Percentiles rank a stretch among this genome's conserved stretches.
Evolutionary conservation across 805 yeast species (phyloP).

Genomic region (Schwanniomyces occidentalis): DNA sequence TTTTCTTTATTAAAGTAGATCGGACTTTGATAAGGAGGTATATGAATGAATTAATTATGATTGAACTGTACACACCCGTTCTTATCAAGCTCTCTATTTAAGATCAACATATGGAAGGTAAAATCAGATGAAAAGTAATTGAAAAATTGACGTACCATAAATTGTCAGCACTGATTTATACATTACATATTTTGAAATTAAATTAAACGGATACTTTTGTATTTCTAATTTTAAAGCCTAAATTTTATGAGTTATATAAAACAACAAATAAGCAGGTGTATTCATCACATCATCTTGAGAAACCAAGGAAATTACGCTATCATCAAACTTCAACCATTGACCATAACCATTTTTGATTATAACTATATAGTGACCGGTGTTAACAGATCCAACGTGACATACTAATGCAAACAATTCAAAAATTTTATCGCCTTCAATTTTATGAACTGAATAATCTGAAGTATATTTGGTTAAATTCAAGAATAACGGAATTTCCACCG

Average conservation of each 20-base stretch:
- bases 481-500: conserved; percentile 69
- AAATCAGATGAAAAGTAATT: too few species aligned
- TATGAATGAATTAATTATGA: too few species aligned
- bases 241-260: conserved; percentile 56
- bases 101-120: too few species aligned
- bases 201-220: too few species aligned
- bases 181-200: too few species aligned
- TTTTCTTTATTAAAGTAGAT: too few species aligned
- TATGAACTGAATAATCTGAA: conserved; percentile 5
- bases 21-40: too few species aligned
- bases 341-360: conserved; percentile 71
- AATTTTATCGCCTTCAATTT: conserved; percentile 35
- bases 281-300: conserved; percentile 63
- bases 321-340: conserved; percentile 91
- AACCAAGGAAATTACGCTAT: conserved; percentile 72
- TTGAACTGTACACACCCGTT: too few species aligned
- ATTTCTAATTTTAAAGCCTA: too few species aligned
- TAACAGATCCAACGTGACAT: conserved; percentile 88
- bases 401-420: conserved; percentile 88
- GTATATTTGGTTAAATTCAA: conserved; percentile 69
- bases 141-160: too few species aligned
- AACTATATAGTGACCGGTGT: conserved; percentile 93
- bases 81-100: too few species aligned
- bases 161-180: too few species aligned
- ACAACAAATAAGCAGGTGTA: conserved; percentile 79